Evolutionary conservation across 2,329 filamentous ascomycete genomes (phyloP).

Genomic region (Fusarium sp.): DNA sequence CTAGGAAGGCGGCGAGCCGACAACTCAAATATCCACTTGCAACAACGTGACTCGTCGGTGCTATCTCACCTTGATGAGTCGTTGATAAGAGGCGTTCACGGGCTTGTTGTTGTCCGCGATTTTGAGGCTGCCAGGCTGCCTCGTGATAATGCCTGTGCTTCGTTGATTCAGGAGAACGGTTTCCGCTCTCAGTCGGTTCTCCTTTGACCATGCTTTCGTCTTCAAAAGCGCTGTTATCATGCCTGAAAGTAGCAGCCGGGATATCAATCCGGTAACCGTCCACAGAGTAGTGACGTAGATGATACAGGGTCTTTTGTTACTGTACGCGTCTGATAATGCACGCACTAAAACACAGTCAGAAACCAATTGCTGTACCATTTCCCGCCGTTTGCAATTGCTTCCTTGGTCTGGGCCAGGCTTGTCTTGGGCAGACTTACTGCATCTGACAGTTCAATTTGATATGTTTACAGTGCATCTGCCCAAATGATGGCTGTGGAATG

Average conservation of each 20-base stretch:
- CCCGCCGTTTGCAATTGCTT: not conserved
- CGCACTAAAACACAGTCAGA: slow-evolving; percentile 34
- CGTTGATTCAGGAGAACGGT: not conserved
- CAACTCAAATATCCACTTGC: slow-evolving; percentile 30
- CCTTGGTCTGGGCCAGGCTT: not conserved
- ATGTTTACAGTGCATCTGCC: not conserved
- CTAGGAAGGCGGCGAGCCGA: slow-evolving; percentile 21
- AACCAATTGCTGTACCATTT: slow-evolving; percentile 10
- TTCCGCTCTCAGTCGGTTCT: not conserved
- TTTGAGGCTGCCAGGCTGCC: not conserved
- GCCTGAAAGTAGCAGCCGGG: not conserved
- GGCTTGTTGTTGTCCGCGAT: slow-evolving; percentile 13
- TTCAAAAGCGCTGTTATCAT: not conserved
- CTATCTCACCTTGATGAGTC: slow-evolving; percentile 43
- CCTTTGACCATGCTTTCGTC: not conserved
- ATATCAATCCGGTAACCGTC: slow-evolving; percentile 3
- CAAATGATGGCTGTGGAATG: not conserved
- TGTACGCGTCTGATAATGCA: slow-evolving; percentile 34
- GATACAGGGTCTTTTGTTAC: slow-evolving; percentile 14
- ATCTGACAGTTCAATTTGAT: not conserved
- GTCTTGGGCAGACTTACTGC: slow-evolving; percentile 3
- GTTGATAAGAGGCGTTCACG: slow-evolving; percentile 36
- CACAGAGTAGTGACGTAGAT: slow-evolving; percentile 31
- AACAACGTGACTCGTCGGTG: slow-evolving; percentile 42
- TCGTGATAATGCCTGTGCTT: slow-evolving; percentile 1